Evolutionary conservation across 352 stramenopile species (phyloP).

Genomic region (Phytophthora pseudosyringae): DNA sequence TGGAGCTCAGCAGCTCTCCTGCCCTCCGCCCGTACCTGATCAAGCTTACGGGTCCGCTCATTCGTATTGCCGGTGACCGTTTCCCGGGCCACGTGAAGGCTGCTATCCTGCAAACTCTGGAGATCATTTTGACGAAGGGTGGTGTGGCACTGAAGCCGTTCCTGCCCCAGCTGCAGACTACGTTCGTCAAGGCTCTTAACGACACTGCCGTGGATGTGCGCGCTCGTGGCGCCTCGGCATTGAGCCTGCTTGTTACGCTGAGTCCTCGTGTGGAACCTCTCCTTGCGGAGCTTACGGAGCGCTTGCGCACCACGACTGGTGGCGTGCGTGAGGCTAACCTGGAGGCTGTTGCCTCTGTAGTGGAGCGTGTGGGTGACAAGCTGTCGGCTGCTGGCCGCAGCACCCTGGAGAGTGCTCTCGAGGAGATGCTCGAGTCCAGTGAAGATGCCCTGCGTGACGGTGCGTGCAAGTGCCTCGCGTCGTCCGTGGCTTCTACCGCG

Average conservation of each 20-base stretch:
- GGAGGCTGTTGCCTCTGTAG: conserved; percentile 66
- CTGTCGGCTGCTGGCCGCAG: conserved; percentile 58
- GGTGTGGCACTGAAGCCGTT: conserved; percentile 98
- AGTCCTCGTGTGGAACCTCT: conserved; percentile 96
- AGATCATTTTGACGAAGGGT: conserved; percentile 97
- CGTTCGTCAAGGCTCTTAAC: conserved; percentile 99
- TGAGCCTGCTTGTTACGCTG: conserved; percentile 94
- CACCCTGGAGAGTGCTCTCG: conserved; percentile 65
- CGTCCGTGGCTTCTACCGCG: conserved; percentile 56
- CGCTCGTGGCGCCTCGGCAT: conserved; percentile 88
- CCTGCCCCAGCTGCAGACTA: conserved; percentile 99
- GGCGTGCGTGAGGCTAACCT: conserved; percentile 85
- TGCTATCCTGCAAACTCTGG: conserved; percentile 97
- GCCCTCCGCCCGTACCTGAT: conserved; percentile 97
- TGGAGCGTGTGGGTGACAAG: conserved; percentile 75
- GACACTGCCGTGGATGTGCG: conserved; percentile 95
- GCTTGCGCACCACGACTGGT: conserved; percentile 63
- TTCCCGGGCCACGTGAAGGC: conserved; percentile 98
- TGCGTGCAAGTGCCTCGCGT: conserved; percentile 75
- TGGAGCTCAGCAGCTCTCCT: conserved; percentile 90
- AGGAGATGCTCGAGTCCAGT: conserved; percentile 65
- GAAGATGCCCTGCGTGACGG: conserved; percentile 71
- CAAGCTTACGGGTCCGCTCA: conserved; percentile 97
- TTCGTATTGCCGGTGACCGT: conserved; percentile 99
- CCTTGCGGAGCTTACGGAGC: conserved; percentile 95